Evolutionary conservation across 1,139 yeast genomes (phyloP).

Genomic region (Hansenula anomala): DNA sequence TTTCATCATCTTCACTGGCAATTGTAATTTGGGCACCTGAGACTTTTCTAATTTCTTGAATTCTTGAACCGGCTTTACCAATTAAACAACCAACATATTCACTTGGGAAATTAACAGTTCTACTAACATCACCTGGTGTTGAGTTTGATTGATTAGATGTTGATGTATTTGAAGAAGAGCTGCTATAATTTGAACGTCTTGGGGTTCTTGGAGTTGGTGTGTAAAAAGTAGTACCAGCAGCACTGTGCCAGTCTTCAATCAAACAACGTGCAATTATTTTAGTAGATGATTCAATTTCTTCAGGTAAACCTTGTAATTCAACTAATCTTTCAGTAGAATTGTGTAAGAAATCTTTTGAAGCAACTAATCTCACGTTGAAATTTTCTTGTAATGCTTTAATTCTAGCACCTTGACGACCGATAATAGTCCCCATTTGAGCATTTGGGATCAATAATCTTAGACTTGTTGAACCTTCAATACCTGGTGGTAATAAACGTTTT

Average conservation of each 20-base stretch:
- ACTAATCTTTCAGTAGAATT: conserved; percentile 85
- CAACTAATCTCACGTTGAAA: conserved; percentile 75
- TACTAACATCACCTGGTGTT: conserved; percentile 28
- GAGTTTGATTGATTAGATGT: background rate
- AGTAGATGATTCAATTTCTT: conserved; percentile 53
- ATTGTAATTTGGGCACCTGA: conserved; percentile 82
- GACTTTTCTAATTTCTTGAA: conserved; percentile 77
- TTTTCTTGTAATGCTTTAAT: conserved; percentile 76
- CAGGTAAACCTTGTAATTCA: conserved; percentile 81
- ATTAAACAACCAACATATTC: conserved; percentile 88
- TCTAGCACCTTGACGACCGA: conserved; percentile 80
- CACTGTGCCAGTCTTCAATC: conserved; percentile 64
- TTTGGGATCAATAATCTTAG: conserved; percentile 77
- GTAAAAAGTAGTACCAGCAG: conserved; percentile 63
- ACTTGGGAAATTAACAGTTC: conserved; percentile 60
- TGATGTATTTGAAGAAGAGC: conserved; percentile 5
- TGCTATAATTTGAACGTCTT: conserved; percentile 7
- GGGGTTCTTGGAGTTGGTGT: conserved; percentile 44
- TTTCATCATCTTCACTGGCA: conserved; percentile 63
- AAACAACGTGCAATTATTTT: conserved; percentile 68
- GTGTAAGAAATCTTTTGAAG: conserved; percentile 79
- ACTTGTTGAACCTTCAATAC: conserved; percentile 47
- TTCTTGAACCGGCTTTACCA: conserved; percentile 82
- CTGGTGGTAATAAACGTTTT: conserved; percentile 51
- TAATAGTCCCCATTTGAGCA: conserved; percentile 85